Evolutionary conservation across 345 rosid species (phyloP).

Genomic region (Salix arbutifolia): DNA sequence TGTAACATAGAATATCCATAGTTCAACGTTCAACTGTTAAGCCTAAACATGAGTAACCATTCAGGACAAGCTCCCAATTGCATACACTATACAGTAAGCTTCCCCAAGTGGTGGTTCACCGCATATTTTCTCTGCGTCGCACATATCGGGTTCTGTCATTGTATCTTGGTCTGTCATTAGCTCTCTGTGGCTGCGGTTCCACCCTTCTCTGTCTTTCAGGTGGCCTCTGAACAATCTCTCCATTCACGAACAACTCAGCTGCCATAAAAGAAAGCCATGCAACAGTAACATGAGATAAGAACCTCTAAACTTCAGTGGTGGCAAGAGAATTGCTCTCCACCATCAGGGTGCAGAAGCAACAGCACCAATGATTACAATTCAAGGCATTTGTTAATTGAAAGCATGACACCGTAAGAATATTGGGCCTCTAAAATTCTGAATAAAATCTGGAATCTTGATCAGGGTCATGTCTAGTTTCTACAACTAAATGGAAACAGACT

Average conservation of each 20-base stretch:
- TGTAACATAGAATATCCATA: background rate
- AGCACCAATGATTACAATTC: no score
- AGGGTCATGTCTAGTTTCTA: background rate
- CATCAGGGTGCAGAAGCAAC: background rate
- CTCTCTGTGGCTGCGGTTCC: conserved; percentile 92
- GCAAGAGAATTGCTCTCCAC: background rate
- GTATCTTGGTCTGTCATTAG: conserved; percentile 93
- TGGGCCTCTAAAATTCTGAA: background rate
- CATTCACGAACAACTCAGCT: conserved; percentile 93
- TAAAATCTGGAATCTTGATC: background rate
- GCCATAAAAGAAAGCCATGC: conserved; percentile 19
- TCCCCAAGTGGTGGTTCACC: conserved; percentile 30
- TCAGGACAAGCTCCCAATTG: background rate
- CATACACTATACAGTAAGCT: conserved; percentile 23
- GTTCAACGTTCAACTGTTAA: background rate
- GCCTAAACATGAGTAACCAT: background rate
- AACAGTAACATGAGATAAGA: background rate
- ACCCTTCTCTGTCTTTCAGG: conserved; percentile 95
- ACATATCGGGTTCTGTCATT: conserved; percentile 87
- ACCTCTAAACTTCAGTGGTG: background rate
- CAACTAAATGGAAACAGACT: background rate
- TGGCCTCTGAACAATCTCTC: conserved; percentile 86
- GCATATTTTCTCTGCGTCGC: conserved; percentile 72
- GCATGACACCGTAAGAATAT: background rate
- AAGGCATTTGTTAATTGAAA: background rate